Evolutionary conservation across 306 rosid genomes (phyloP).

Genomic region (Calophaca sinica): DNA sequence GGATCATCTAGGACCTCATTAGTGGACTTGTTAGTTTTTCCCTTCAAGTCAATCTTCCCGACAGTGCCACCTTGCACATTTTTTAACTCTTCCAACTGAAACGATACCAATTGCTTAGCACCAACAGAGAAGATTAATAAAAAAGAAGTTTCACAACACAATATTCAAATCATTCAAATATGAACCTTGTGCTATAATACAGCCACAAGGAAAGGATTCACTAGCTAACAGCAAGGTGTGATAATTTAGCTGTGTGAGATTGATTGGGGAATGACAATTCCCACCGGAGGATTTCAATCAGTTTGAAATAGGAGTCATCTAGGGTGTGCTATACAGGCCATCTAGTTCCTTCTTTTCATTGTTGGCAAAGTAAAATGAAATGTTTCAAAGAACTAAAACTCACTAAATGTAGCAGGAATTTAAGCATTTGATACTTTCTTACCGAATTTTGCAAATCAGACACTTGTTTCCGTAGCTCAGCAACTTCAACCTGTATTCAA

Average conservation of each 20-base stretch:
- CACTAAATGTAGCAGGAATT: constrained; percentile 8
- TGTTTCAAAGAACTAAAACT: constrained; percentile 9
- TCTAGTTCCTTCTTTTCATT: background rate
- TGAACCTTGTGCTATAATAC: constrained; percentile 8
- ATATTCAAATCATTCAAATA: constrained; percentile 32
- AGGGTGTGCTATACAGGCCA: background rate
- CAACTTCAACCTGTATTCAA: constrained; percentile 74
- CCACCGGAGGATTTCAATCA: background rate
- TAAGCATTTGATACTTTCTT: constrained; percentile 46
- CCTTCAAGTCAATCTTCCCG: constrained; percentile 31
- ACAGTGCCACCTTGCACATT: constrained; percentile 39
- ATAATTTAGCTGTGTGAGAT: constrained; percentile 12
- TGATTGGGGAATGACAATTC: constrained; percentile 4
- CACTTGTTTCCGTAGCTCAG: constrained; percentile 60
- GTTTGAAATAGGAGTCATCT: constrained; percentile 4
- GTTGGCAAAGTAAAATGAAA: background rate
- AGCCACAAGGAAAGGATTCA: constrained; percentile 4
- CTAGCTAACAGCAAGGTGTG: constrained; percentile 15
- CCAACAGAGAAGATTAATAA: constrained; percentile 21
- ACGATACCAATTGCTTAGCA: constrained; percentile 39
- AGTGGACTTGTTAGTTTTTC: constrained; percentile 33
- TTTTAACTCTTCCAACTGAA: constrained; percentile 76
- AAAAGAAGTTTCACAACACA: background rate
- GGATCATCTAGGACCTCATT: constrained; percentile 72
- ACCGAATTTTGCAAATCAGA: constrained; percentile 65